Conservation (phyloP, 2,329 filamentous ascomycete species). For the Claviceps cyperi region DNA sequence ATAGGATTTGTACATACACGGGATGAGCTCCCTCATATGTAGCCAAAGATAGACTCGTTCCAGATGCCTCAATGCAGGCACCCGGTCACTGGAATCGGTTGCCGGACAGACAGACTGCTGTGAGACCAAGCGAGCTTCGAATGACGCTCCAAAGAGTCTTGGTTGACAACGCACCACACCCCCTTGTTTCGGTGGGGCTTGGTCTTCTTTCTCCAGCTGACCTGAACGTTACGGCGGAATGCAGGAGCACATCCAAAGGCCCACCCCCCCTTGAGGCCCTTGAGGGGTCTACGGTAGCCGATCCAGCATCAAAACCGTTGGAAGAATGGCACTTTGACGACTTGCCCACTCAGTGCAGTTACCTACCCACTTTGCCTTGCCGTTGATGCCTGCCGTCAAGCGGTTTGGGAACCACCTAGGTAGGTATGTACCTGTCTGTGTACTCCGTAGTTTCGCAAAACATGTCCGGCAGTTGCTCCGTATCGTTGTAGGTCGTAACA, state of each 20-base stretch:
- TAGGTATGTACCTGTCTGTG: no score
- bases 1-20: no score
- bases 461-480: slow-evolving; percentile 8
- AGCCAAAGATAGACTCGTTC: not conserved
- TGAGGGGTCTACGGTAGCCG: slow-evolving; percentile 1
- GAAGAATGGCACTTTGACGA: slow-evolving; percentile 4
- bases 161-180: not conserved
- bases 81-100: not conserved
- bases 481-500: slow-evolving; percentile 1
- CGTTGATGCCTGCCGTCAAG: slow-evolving; percentile 10
- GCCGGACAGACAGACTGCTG: not conserved
- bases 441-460: slow-evolving; percentile 1
- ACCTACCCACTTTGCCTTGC: slow-evolving; percentile 8
- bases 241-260: not conserved
- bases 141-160: not conserved
- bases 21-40: no score
- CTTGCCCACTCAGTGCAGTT: slow-evolving; percentile 5
- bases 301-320: slow-evolving; percentile 7
- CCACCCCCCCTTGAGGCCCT: not conserved
- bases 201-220: slow-evolving; percentile 5
- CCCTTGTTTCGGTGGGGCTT: not conserved
- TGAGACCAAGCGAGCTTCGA: slow-evolving; percentile 1
- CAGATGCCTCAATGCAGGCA: not conserved
- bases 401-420: not conserved
- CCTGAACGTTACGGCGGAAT: not conserved